These are phyloP conservation scores for Lepiota venenata DNA, from an alignment of 768 basidiomycete genomes.

Conservation along the genomic window DNA sequence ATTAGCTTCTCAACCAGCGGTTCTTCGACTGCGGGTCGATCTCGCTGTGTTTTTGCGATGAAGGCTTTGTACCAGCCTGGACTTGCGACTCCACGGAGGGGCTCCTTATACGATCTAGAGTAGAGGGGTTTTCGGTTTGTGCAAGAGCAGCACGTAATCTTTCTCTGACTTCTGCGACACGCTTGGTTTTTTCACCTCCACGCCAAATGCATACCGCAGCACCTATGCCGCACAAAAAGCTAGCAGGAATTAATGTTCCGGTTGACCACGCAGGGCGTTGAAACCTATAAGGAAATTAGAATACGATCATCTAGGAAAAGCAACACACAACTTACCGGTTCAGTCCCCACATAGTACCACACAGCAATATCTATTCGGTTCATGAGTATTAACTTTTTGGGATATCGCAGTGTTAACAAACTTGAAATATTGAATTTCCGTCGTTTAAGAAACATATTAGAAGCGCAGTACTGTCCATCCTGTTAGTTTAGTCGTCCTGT, in stretches of 20 bases:
- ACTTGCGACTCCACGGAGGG: conserved; percentile 5
- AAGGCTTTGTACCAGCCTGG: conserved; percentile 29
- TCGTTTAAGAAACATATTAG: conserved; percentile 71
- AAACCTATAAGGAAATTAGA: conserved; percentile 33
- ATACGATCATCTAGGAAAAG: neutral
- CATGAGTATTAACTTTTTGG: neutral
- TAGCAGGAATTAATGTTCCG: conserved; percentile 63
- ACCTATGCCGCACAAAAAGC: conserved; percentile 74
- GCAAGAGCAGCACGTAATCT: conserved; percentile 48
- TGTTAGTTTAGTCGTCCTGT: neutral
- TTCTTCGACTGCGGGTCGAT: neutral
- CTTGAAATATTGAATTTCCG: conserved; percentile 82
- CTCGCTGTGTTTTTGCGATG: conserved; percentile 12
- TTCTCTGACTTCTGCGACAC: conserved; percentile 60
- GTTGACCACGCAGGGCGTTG: conserved; percentile 69
- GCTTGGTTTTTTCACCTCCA: conserved; percentile 67
- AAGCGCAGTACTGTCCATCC: conserved; percentile 50
- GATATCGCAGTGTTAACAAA: conserved; percentile 17
- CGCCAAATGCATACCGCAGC: conserved; percentile 74
- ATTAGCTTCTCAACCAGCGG: neutral
- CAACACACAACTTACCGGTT: conserved; percentile 40
- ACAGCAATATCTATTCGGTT: conserved; percentile 49
- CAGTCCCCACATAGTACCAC: conserved; percentile 80
- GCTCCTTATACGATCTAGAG: neutral
- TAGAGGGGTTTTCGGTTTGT: conserved; percentile 18